Base-by-base conservation (phyloP, 352 stramenopile species). In the Phytophthora hybrid region DNA sequence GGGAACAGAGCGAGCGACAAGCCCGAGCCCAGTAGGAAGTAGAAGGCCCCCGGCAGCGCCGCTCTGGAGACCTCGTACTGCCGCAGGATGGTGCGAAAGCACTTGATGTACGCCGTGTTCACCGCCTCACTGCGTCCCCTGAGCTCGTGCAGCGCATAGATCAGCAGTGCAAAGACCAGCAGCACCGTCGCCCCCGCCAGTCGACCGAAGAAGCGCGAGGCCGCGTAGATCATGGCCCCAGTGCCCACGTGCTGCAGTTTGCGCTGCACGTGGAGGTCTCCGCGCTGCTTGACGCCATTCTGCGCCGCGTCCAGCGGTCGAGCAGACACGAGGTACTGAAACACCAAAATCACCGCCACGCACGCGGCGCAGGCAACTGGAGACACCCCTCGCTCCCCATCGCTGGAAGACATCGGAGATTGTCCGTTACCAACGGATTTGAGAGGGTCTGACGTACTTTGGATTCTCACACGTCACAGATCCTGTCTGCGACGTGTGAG, bases 21-120 rank as follows among this genome's bases (percentile, higher is more conserved):
- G 29, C 73, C 79, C 5, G 73, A 82, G 26, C 84, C 84, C 18
- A 90, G 63, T 13, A 92, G 61, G 71, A 92, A 92, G 69, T 88
- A 92, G 63, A 82, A 90, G 13, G 82, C 82, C 11, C 82, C 82
- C 0, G 84, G 84, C n/a, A 92, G 21, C 4, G 71, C 76, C 0
- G 63, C 34, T 58, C 69, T 65, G 5, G 69, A 60, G 14, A 87
- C 73, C 59, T 92, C 84, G 49, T 86, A 58, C n/a, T 73, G 73
- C 14, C 84, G 79, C 56, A 92, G 46, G 23, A 92, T 81, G 39
- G 66, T 73, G 11, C 67, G 49, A 52, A 92, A 90, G 32, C 69
- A 76, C 46, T 65, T 57, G 66, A 90, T 23, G 44, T 89, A 92
- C 4, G 77, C 47, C 18, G 60, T 29, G 54, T 92, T 71, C 7